A percentile compares a stretch with the other conserved stretches of the same genome.
Conservation (phyloP, 106 monocot genomes). For the Acorus calamus region DNA sequence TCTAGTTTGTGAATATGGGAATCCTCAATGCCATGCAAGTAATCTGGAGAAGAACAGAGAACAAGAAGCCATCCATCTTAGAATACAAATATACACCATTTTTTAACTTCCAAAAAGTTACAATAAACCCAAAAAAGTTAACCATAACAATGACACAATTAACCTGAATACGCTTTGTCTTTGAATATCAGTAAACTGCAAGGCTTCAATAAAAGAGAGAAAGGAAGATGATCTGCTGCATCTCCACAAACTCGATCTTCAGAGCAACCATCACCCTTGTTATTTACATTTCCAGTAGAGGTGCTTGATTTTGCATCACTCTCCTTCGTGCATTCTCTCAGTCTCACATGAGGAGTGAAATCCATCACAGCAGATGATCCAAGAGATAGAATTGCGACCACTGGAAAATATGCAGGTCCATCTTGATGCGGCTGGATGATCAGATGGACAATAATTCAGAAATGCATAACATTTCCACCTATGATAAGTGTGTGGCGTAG, state of each 20-base stretch:
- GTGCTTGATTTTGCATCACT: slow-evolving; percentile 1
- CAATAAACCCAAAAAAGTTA: neutral
- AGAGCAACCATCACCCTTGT: slow-evolving; percentile 1
- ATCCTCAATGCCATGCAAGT: slow-evolving; percentile 73
- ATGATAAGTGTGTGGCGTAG: neutral
- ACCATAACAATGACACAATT: neutral
- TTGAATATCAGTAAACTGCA: slow-evolving; percentile 90
- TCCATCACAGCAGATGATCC: slow-evolving; percentile 64
- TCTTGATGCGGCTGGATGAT: slow-evolving; percentile 85
- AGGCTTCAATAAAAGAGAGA: slow-evolving; percentile 67
- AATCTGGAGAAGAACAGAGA: slow-evolving; percentile 32
- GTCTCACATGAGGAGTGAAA: slow-evolving; percentile 63
- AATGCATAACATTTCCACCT: no score
- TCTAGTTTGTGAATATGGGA: slow-evolving; percentile 35
- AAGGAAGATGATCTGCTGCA: neutral
- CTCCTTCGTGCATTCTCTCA: slow-evolving; percentile 7
- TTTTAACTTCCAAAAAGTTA: neutral
- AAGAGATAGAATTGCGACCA: slow-evolving; percentile 86
- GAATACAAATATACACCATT: no score
- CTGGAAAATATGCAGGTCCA: slow-evolving; percentile 94
- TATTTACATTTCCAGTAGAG: neutral
- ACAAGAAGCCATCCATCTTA: no score
- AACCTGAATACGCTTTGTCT: slow-evolving; percentile 86
- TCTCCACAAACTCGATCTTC: neutral
- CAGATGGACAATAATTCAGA: neutral